Evolutionary conservation across 2,329 filamentous ascomycete species (phyloP).

Genomic region (Dothideomycetes sp.): DNA sequence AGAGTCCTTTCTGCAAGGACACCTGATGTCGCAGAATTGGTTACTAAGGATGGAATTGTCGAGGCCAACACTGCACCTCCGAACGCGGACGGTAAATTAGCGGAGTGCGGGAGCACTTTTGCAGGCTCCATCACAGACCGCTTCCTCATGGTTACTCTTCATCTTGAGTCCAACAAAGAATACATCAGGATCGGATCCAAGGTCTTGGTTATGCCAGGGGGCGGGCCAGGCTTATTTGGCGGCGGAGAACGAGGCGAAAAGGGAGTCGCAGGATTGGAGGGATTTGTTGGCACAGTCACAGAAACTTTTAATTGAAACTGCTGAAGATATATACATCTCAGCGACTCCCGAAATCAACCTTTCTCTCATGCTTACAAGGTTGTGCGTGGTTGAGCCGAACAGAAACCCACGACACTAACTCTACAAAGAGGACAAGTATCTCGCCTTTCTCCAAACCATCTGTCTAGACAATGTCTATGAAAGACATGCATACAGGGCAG

Average conservation of each 20-base stretch:
- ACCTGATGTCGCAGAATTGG: slow-evolving; percentile 19
- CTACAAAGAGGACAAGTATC: slow-evolving; percentile 5
- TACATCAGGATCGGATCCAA: slow-evolving; percentile 63
- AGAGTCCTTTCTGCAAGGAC: slow-evolving; percentile 46
- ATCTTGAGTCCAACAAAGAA: slow-evolving; percentile 58
- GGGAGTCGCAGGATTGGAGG: slow-evolving; percentile 51
- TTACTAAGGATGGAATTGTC: slow-evolving; percentile 26
- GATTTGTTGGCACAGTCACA: slow-evolving; percentile 56
- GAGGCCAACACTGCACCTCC: slow-evolving; percentile 22
- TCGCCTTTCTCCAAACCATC: slow-evolving; percentile 4
- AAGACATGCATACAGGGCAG: slow-evolving; percentile 7
- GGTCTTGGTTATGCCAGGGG: slow-evolving; percentile 61
- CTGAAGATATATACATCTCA: neutral
- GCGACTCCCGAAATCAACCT: neutral
- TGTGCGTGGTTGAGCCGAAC: neutral
- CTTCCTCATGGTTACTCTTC: slow-evolving; percentile 48
- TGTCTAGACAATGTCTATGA: slow-evolving; percentile 2
- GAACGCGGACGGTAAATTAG: slow-evolving; percentile 13
- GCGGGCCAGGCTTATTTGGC: slow-evolving; percentile 47
- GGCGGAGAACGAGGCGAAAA: slow-evolving; percentile 40
- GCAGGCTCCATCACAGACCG: slow-evolving; percentile 16
- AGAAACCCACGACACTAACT: neutral
- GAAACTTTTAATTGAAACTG: slow-evolving; percentile 11
- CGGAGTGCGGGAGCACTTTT: slow-evolving; percentile 7
- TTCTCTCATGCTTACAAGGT: neutral